Conservation (phyloP, 768 basidiomycete species). For the Saitozyma sp. region DNA sequence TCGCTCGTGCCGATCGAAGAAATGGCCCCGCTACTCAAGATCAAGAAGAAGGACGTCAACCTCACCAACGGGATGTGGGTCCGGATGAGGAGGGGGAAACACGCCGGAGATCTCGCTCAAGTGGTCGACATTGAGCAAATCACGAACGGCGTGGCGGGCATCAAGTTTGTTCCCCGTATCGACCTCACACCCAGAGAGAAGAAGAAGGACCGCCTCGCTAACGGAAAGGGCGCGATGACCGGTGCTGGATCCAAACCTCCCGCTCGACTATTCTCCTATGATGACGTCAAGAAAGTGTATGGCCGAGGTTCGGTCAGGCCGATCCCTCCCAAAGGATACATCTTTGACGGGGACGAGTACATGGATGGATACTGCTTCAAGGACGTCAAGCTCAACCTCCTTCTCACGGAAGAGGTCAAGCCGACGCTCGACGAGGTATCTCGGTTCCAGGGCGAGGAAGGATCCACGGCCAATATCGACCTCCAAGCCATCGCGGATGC, state of each 20-base stretch:
- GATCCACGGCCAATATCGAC: conserved; percentile 67
- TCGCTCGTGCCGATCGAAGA: conserved; percentile 84
- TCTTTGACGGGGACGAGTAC: conserved; percentile 92
- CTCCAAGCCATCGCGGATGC: conserved; percentile 89
- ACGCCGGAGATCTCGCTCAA: conserved; percentile 91
- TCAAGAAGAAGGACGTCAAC: conserved; percentile 88
- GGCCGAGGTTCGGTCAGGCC: conserved; percentile 75
- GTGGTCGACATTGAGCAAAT: conserved; percentile 86
- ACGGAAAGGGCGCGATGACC: conserved; percentile 55
- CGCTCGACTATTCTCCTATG: conserved; percentile 87
- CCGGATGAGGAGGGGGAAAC: conserved; percentile 87
- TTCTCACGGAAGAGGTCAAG: conserved; percentile 75
- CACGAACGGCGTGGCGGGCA: conserved; percentile 84
- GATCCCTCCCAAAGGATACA: conserved; percentile 58
- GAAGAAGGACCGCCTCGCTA: conserved; percentile 64
- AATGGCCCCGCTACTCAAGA: conserved; percentile 93
- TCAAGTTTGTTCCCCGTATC: conserved; percentile 96
- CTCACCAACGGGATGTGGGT: conserved; percentile 90
- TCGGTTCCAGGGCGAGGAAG: conserved; percentile 72
- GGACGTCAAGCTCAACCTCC: conserved; percentile 66
- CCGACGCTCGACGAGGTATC: conserved; percentile 97
- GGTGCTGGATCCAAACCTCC: conserved; percentile 69
- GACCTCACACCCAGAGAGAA: conserved; percentile 92
- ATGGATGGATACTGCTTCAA: conserved; percentile 95
- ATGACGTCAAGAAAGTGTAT: conserved; percentile 74